Evolutionary conservation across 495 filamentous ascomycete species (phyloP), one percentile per base, ranked within the genome.

Genomic region (Cetradonia linearis): DNA sequence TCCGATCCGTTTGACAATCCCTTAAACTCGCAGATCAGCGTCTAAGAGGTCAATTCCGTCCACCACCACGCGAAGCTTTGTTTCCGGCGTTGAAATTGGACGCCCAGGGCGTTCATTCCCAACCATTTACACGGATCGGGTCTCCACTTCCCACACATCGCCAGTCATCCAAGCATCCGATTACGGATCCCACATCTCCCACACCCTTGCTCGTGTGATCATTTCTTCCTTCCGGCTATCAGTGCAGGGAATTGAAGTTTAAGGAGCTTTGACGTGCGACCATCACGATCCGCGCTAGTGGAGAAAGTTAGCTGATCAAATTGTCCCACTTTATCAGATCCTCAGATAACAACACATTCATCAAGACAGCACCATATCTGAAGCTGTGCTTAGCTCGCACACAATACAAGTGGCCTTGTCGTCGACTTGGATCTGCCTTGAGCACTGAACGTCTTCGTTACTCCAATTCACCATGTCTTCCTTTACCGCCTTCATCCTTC

Each of bases 261-360:
- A n/a, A 14, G 30, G 20, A 36, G 42, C 16, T 54, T 30, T 31
- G 28, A 31, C 28, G 25, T 44, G 48, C 36, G 52, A 55, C 37
- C 28, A 18, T 30, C 50, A 38, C 37, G 25, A 31, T 55, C 11
- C n/a, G n/a, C 38, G 20, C 50, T 55, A 61, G 23, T 5, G 9
- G 34, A 20, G 38, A 55, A 63, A 53, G 23, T 60, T 67, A 62
- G 62, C 62, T 62, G 65, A 67, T 64, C 31, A 44, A 44, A 50
- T 56, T 30, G 52, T 36, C 20, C 36, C 65, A 66, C 57, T 56
- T 66, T 57, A 64, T 64, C 65, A 64, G 65, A 66, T 64, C 58
- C 30, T 47, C 7, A 47, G 60, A 65, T 62, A 55, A 61, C 30
- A 56, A 28, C 5, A 44, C 3, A n/a, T 31, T 6, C 25, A 50